A percentile compares a stretch with the other conserved stretches of the same genome.
Evolutionary conservation across 2,329 filamentous ascomycete species (phyloP).

Genomic region (Fusarium denticulatum): DNA sequence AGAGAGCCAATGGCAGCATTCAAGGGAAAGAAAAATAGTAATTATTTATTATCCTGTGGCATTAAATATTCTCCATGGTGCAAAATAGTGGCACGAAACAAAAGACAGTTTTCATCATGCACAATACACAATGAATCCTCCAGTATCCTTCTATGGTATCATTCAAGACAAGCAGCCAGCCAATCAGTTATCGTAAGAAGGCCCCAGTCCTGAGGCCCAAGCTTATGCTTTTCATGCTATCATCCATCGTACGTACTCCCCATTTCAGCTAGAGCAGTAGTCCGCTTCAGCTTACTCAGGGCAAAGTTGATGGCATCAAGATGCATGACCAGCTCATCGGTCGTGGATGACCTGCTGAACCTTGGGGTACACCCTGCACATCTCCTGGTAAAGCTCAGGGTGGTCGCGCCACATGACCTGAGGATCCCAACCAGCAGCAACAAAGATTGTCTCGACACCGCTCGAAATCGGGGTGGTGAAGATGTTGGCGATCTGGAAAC

Average conservation of each 20-base stretch:
- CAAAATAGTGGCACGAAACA: background rate
- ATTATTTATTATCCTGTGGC: slow-evolving; percentile 6
- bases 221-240: fast-evolving
- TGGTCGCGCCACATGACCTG: slow-evolving; percentile 83
- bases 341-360: slow-evolving; percentile 78
- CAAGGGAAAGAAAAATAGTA: background rate
- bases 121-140: background rate
- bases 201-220: background rate
- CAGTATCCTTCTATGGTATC: slow-evolving; percentile 26
- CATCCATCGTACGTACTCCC: background rate
- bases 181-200: background rate
- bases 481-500: slow-evolving; percentile 87
- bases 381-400: slow-evolving; percentile 79
- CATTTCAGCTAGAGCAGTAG: background rate
- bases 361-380: slow-evolving; percentile 85
- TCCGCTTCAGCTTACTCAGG: background rate
- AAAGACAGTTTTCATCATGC: background rate
- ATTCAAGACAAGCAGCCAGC: background rate
- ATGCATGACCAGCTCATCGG: background rate
- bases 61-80: background rate
- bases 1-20: fast-evolving
- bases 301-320: too few species aligned
- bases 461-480: slow-evolving; percentile 89
- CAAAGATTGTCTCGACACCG: slow-evolving; percentile 93
- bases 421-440: slow-evolving; percentile 76